Conservation (phyloP, 2,329 filamentous ascomycete species). For the Arthrobotrys sphaeroides region DNA sequence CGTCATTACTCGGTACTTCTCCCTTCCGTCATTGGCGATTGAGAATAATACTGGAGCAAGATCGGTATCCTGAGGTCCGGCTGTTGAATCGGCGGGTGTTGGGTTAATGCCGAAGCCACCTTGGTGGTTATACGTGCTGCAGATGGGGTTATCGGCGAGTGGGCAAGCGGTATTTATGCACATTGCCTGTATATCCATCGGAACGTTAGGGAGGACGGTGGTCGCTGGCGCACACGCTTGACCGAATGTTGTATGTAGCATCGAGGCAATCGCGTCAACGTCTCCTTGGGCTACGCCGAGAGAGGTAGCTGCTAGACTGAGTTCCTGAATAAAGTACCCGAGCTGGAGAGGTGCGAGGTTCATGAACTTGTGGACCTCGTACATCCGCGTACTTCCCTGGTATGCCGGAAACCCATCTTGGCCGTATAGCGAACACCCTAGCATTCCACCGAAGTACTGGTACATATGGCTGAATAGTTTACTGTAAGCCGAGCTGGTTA, state of each 20-base stretch:
- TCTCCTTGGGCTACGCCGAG: constrained; percentile 70
- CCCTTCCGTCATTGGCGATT: constrained; percentile 6
- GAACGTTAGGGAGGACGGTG: constrained; percentile 64
- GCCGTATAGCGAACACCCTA: constrained; percentile 68
- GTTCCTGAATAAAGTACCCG: constrained; percentile 70
- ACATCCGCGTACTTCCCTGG: constrained; percentile 64
- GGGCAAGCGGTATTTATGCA: constrained; percentile 68
- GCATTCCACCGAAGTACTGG: constrained; percentile 69
- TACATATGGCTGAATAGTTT: constrained; percentile 71
- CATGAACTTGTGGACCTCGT: constrained; percentile 71
- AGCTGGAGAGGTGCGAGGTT: constrained; percentile 66
- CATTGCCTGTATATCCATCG: constrained; percentile 67
- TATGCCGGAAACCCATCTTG: constrained; percentile 66
- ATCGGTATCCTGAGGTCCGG: constrained; percentile 25
- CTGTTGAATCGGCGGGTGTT: neutral
- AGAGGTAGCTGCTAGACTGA: constrained; percentile 68
- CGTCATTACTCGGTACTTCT: constrained; percentile 1
- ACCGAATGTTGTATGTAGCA: constrained; percentile 66
- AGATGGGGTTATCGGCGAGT: constrained; percentile 64
- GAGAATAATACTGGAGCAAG: constrained; percentile 17
- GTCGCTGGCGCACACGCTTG: constrained; percentile 65
- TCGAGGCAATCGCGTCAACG: constrained; percentile 64
- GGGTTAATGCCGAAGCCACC: constrained; percentile 29
- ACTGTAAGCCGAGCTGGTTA: constrained; percentile 59
- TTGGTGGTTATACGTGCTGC: constrained; percentile 63